Evolutionary conservation across 352 stramenopile genomes (phyloP), one percentile per base, ranked within the genome.

Genomic region (Phytopythium mirpurense): DNA sequence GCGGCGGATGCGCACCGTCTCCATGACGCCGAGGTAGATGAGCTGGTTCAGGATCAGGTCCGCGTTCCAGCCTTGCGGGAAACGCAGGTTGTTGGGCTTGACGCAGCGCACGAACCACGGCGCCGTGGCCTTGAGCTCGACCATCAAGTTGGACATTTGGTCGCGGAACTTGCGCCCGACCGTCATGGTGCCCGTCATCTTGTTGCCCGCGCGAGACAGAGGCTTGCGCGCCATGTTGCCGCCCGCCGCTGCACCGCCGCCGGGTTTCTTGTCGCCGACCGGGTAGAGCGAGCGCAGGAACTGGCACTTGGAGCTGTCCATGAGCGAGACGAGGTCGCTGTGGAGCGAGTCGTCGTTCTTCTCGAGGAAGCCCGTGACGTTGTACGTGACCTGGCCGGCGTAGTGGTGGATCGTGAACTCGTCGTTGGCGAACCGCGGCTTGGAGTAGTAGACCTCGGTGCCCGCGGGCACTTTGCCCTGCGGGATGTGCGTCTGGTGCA

Each of bases 261-360:
- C 63, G 2, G 62, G 53, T 41, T 72, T 65, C 14, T 63, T 45
- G 0, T 61, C 51, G 5, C 70, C 67, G 23, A 91, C 47, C 9
- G 80, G 72, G 64, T 93, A 94, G 15, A 96, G 60, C 50, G 74
- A 75, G n/a, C 74, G 77, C 27, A 94, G 47, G 42, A 89, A 95
- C 23, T 86, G 77, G 29, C 83, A 85, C 59, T 88, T 74, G 8
- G 81, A 93, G 58, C 69, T 90, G 57, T 96, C 78, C 78, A 95
- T 93, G 2, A 96, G 66, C 19, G 83, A 90, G 41, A 95, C 75
- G 35, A 96, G 62, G 58, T 96, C 86, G 45, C 92, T 91, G 67
- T 97, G 88, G 11, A 99, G 68, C 51, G 93, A 98, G 64, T 99
- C 96, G 59, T 98, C 93, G 75, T 99, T 99, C 72, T 99, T 99